Percentiles rank a stretch among this genome's conserved stretches.
Conservation (phyloP, 345 rosid genomes). For the Gossypium anomalum region DNA sequence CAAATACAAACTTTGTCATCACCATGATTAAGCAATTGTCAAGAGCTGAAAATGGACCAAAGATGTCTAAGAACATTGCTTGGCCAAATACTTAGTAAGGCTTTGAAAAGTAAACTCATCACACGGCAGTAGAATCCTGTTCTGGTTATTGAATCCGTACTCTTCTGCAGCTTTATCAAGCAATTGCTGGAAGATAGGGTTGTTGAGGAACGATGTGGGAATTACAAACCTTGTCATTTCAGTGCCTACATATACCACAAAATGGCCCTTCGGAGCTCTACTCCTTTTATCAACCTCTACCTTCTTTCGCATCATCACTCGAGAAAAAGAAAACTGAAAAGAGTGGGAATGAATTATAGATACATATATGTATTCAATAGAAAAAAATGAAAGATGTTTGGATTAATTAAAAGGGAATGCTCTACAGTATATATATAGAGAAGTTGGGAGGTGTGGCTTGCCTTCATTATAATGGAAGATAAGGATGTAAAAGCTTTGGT, state of each 20-base stretch:
- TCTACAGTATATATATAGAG: background rate
- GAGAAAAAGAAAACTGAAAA: background rate
- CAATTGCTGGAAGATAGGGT: constrained; percentile 24
- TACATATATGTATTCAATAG: background rate
- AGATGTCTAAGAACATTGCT: background rate
- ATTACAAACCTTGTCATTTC: constrained; percentile 27
- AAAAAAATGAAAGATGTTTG: background rate
- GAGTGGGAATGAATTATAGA: background rate
- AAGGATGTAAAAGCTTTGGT: background rate
- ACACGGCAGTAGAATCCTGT: constrained; percentile 23
- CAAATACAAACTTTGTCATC: background rate
- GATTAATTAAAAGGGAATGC: background rate
- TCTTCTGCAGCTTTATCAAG: constrained; percentile 31
- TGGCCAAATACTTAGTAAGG: background rate
- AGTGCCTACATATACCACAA: constrained; percentile 31
- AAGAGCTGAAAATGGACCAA: background rate
- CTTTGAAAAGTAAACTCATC: constrained; percentile 21
- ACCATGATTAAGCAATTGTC: background rate
- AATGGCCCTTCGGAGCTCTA: constrained; percentile 32
- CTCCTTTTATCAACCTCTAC: constrained; percentile 12
- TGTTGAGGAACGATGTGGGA: constrained; percentile 24
- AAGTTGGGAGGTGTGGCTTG: background rate
- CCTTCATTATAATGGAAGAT: background rate
- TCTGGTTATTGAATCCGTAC: constrained; percentile 21
- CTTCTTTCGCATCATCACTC: constrained; percentile 19